Percentiles rank a stretch among this genome's conserved stretches.
These are phyloP conservation scores for Coemansia sp. DNA, from an alignment of 192 early-diverging fungal species.

Conservation along the genomic window DNA sequence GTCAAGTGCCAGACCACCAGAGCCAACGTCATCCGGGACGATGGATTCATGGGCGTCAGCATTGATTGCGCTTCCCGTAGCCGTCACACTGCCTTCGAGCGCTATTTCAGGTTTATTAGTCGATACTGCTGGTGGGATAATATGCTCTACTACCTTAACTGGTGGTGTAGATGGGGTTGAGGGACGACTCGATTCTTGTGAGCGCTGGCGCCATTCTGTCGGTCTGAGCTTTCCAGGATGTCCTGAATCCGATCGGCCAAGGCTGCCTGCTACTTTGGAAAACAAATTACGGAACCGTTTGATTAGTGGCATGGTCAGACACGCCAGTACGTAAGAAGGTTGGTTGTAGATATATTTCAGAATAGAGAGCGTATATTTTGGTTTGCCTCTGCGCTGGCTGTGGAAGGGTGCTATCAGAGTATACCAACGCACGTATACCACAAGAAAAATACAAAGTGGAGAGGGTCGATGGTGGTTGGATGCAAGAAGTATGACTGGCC, in stretches of 20 bases:
- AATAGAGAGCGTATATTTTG: too few species aligned
- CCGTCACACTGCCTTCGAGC: background rate
- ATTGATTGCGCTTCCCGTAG: background rate
- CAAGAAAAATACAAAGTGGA: too few species aligned
- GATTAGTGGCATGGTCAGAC: conserved; percentile 35
- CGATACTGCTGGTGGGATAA: background rate
- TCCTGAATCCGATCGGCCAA: conserved; percentile 39
- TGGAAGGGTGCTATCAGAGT: too few species aligned
- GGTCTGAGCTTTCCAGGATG: conserved; percentile 39
- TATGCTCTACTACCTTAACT: background rate
- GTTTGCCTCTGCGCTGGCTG: too few species aligned
- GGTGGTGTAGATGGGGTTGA: conserved; percentile 32
- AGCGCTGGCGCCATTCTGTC: conserved; percentile 39
- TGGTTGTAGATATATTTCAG: background rate
- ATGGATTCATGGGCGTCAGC: background rate
- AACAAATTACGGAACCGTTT: conserved; percentile 38
- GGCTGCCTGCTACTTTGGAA: conserved; percentile 47
- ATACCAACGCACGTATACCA: too few species aligned
- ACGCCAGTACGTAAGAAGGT: background rate
- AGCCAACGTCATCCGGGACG: background rate
- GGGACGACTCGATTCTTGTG: conserved; percentile 36
- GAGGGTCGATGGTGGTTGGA: too few species aligned
- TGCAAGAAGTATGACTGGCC: too few species aligned
- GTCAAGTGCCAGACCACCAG: background rate
- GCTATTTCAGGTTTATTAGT: background rate